Percentiles rank a stretch among this genome's conserved stretches.
phyloP scores from a whole-genome alignment of 176 grass and related monocot species.

The Tillandsia fasciculata region DNA sequence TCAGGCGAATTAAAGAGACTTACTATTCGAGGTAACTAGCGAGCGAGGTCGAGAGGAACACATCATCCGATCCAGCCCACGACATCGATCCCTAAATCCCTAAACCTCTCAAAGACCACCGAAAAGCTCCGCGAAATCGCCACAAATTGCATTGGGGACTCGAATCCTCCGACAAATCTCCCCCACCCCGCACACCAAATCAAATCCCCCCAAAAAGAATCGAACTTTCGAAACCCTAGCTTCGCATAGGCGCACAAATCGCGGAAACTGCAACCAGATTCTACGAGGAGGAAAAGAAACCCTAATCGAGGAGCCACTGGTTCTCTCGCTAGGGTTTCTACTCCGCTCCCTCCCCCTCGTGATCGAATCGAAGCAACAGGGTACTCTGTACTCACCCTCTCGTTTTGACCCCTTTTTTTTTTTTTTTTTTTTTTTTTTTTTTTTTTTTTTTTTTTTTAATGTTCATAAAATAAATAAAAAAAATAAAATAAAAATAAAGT shows the following conservation, averaged over 20 bases:
- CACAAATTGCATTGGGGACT: conserved; percentile 14
- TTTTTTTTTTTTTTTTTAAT: too few species aligned
- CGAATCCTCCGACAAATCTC: neutral
- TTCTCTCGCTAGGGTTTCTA: neutral
- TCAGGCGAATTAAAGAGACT: neutral
- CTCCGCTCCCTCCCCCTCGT: too few species aligned
- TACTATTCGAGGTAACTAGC: conserved; percentile 27
- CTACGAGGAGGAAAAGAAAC: neutral
- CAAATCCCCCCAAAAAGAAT: neutral
- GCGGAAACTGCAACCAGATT: neutral
- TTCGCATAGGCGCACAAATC: neutral
- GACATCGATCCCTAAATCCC: conserved; percentile 19
- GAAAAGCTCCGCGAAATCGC: neutral
- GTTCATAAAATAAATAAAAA: too few species aligned
- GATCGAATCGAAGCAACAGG: too few species aligned
- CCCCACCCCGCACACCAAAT: neutral
- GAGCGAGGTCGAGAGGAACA: conserved; percentile 24
- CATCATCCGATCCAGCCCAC: conserved; percentile 25
- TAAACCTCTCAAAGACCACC: conserved; percentile 10
- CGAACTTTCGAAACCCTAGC: neutral
- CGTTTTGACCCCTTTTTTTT: too few species aligned
- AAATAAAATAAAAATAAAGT: too few species aligned
- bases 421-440: too few species aligned
- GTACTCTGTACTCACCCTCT: too few species aligned
- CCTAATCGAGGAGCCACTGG: neutral